A percentile compares a stretch with the other conserved stretches of the same genome.
These are phyloP conservation scores for Umbelopsis sp. DNA, from an alignment of 192 early-diverging fungal species.

Conservation along the genomic window DNA sequence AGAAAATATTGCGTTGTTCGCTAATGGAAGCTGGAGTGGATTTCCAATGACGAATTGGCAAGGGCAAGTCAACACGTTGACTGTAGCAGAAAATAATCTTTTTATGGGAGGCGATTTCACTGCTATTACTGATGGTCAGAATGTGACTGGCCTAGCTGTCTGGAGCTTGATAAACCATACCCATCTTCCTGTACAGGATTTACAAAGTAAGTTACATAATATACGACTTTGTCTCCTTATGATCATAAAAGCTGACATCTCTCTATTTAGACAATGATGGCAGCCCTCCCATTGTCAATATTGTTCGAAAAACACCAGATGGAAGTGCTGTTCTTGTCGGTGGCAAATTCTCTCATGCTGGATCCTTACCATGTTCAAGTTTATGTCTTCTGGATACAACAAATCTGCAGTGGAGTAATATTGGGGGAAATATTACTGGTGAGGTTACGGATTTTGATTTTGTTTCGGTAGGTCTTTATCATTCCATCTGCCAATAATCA, in stretches of 20 bases:
- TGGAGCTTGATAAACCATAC: conserved; percentile 52
- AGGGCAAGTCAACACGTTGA: conserved; percentile 54
- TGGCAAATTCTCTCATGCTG: conserved; percentile 57
- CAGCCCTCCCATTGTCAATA: conserved; percentile 24
- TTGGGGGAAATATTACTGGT: conserved; percentile 34
- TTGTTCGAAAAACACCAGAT: conserved; percentile 25
- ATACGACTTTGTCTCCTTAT: conserved; percentile 40
- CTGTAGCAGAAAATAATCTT: conserved; percentile 51
- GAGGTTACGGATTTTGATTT: conserved; percentile 37
- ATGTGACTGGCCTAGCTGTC: conserved; percentile 39
- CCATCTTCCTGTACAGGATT: conserved; percentile 21
- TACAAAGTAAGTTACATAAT: conserved; percentile 29
- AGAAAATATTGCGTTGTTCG: conserved; percentile 48
- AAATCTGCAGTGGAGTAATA: conserved; percentile 32
- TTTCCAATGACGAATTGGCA: conserved; percentile 38
- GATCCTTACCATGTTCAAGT: conserved; percentile 27
- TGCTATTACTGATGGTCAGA: conserved; percentile 10
- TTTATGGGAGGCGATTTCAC: conserved; percentile 61
- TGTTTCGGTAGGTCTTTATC: conserved; percentile 13
- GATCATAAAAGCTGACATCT: conserved; percentile 42
- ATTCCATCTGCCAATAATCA: no score
- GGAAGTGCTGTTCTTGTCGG: conserved; percentile 48
- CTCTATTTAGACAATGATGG: conserved; percentile 23
- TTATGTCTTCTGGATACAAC: conserved; percentile 34
- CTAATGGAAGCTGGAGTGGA: conserved; percentile 48